Evolutionary conservation across 495 filamentous ascomycete genomes (phyloP).

Genomic region (Aspergillus funiculosus): DNA sequence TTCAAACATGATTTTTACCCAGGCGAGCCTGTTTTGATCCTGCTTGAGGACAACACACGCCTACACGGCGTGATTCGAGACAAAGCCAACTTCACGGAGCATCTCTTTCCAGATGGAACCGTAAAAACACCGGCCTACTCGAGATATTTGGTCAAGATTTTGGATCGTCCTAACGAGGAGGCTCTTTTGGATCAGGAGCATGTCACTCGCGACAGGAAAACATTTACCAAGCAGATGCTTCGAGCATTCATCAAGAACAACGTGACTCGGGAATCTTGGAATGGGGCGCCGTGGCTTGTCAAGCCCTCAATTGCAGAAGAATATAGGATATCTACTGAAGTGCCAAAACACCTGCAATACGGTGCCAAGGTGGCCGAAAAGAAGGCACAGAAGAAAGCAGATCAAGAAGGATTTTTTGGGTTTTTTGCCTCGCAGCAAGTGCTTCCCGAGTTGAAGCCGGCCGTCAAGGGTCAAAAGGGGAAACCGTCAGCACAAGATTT

Average conservation of each 20-base stretch:
- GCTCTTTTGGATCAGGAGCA: slow-evolving; percentile 73
- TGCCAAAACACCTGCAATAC: slow-evolving; percentile 78
- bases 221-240: slow-evolving; percentile 92
- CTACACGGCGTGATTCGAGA: slow-evolving; percentile 75
- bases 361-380: slow-evolving; percentile 72
- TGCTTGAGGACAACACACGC: slow-evolving; percentile 63
- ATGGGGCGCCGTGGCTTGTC: slow-evolving; percentile 90
- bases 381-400: slow-evolving; percentile 67
- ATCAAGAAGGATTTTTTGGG: slow-evolving; percentile 48
- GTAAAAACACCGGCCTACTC: slow-evolving; percentile 60
- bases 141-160: slow-evolving; percentile 72
- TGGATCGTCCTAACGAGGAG: slow-evolving; percentile 64
- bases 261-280: slow-evolving; percentile 85
- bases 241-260: slow-evolving; percentile 94
- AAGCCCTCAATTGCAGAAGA: slow-evolving; percentile 77
- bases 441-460: slow-evolving; percentile 77
- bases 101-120: slow-evolving; percentile 57
- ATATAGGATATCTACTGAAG: slow-evolving; percentile 76
- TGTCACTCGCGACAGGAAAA: slow-evolving; percentile 80
- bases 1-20: slow-evolving; percentile 94
- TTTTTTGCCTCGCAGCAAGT: slow-evolving; percentile 50
- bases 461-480: slow-evolving; percentile 69
- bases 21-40: slow-evolving; percentile 75
- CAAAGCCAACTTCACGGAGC: slow-evolving; percentile 70
- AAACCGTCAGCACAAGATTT: slow-evolving; percentile 47